Percentiles rank a stretch among this genome's conserved stretches.
Conservation (phyloP, 208 protist species). For the Leishmania amazonensis region DNA sequence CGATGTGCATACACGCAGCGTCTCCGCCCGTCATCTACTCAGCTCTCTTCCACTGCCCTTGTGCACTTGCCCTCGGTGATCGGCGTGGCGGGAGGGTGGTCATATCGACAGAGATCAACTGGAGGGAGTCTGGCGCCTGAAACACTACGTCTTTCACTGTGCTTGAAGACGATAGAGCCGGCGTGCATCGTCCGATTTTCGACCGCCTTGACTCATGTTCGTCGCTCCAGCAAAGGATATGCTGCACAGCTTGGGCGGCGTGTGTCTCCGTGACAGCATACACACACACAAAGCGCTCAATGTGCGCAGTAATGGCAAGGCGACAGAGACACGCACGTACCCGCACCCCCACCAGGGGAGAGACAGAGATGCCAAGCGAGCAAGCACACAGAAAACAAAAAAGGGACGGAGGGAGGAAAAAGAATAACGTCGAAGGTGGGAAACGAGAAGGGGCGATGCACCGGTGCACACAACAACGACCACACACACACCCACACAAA, state of each 20-base stretch:
- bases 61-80: background rate
- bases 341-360: background rate
- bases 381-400: background rate
- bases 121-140: background rate
- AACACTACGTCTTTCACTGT: background rate
- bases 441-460: background rate
- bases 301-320: background rate
- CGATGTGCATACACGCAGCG: background rate
- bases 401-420: no score
- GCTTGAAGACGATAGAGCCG: background rate
- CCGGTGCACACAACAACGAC: no score
- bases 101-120: background rate
- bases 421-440: background rate
- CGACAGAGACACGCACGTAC: conserved; percentile 1
- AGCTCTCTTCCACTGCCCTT: background rate
- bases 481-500: background rate
- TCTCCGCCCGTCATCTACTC: background rate
- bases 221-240: background rate
- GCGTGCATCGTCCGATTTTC: background rate
- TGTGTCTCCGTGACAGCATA: background rate
- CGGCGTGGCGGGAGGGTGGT: background rate
- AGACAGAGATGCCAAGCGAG: background rate
- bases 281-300: no score
- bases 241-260: background rate
- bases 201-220: background rate